Base-by-base conservation (phyloP, 139 green algal species). In the Chlamydomonas incerta region DNA sequence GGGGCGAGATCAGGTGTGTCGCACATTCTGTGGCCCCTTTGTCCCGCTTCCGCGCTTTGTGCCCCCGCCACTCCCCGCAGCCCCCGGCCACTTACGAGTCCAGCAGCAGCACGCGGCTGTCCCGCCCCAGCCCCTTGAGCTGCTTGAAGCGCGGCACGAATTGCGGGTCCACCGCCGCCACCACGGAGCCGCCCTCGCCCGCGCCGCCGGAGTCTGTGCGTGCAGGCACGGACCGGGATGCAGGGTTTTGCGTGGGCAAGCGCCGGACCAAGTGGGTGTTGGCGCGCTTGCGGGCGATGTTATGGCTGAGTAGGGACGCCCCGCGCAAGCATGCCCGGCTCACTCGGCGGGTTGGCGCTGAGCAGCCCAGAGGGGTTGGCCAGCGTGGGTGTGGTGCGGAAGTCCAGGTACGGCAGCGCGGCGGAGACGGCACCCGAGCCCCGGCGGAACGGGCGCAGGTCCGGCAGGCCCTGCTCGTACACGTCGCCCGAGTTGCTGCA, bases 31-130 rank as follows among this genome's bases (percentile, higher is more conserved):
- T n/a, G n/a, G n/a, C n/a, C n/a, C n/a, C n/a, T n/a, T n/a, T n/a
- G n/a, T n/a, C n/a, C n/a, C n/a, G n/a, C n/a, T n/a, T n/a, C n/a
- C n/a, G n/a, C n/a, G n/a, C n/a, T n/a, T n/a, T n/a, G n/a, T n/a
- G n/a, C n/a, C n/a, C n/a, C n/a, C n/a, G n/a, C n/a, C n/a, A n/a
- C n/a, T n/a, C n/a, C n/a, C n/a, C n/a, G n/a, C n/a, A n/a, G n/a
- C n/a, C n/a, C n/a, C n/a, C n/a, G n/a, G n/a, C n/a, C n/a, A n/a
- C 63, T 83, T 37, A 84, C 77, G 63, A 74, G 29, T 84, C 79
- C 21, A 85, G 23, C 31, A 85, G 26, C 24, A 76, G 65, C 9
- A 85, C 65, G 21, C 50, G 47, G 47, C 65, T 85, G 47, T 75
- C 79, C 21, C 66, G 65, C 21, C 26, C 29, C 31, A 85, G 65